Evolutionary conservation across 495 filamentous ascomycete species (phyloP), one percentile per base, ranked within the genome.

Genomic region (Peziza echinospora): DNA sequence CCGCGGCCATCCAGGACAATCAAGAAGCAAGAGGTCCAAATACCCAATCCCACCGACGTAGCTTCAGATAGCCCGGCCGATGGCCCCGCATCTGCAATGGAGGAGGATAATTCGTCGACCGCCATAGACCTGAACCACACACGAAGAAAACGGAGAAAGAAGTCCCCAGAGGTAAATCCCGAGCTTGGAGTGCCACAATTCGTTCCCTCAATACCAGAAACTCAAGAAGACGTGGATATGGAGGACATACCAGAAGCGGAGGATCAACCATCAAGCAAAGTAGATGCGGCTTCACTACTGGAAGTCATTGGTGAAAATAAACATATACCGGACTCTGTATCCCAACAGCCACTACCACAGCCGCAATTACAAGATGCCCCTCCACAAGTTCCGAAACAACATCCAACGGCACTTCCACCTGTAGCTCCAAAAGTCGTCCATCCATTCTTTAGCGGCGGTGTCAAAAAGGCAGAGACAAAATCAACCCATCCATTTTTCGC

Each of bases 401-500:
- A n/a, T n/a, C n/a, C n/a, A n/a, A n/a, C n/a, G n/a, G n/a, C n/a
- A n/a, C n/a, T n/a, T n/a, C n/a, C n/a, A n/a, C n/a, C n/a, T n/a
- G n/a, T n/a, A n/a, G n/a, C n/a, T n/a, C n/a, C n/a, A n/a, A n/a
- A n/a, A n/a, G n/a, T n/a, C n/a, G n/a, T 37, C 19, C 30, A 37
- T 17, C 30, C 30, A 37, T 37, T 37, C 30, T 37, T 37, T 6
- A 37, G 13, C 3, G 13, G 4, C 4, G 30, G 30, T 1, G 1
- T 5, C 13, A 17, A 13, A 37, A 37, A 37, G 19, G 13, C 30
- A 11, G 30, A 37, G 30, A 17, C 19, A 21, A 91, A 82, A 55
- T 49, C 71, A 2, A 78, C 80, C 0, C 85, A 92, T 63, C 85
- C 85, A 0, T 92, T 93, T 55, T 93, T 93, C 55, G 44, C 46